phyloP scores from a whole-genome alignment of 805 yeast species.

The Candida golubevii region DNA sequence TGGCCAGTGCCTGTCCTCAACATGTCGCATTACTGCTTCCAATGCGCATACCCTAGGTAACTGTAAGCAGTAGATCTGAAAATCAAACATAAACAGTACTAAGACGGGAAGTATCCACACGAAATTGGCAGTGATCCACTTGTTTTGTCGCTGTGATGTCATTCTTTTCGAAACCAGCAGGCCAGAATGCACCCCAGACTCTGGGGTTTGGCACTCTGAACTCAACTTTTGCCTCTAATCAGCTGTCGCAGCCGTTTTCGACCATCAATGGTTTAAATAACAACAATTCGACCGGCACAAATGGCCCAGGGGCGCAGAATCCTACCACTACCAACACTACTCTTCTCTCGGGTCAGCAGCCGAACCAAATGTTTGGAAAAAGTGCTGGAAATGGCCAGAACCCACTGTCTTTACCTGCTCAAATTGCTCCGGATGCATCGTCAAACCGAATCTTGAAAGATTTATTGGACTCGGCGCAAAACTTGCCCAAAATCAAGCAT shows the following conservation, averaged over 20 bases:
- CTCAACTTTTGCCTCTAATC: conserved; percentile 5
- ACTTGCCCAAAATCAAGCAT: conserved; percentile 56
- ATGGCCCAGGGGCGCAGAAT: not conserved
- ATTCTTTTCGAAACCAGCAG: conserved; percentile 1
- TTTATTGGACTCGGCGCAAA: conserved; percentile 69
- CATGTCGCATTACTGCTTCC: no score
- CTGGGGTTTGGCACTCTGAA: conserved; percentile 13
- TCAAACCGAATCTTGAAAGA: conserved; percentile 48
- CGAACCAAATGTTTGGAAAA: not conserved
- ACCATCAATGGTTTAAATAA: conserved; percentile 1
- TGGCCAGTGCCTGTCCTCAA: not conserved
- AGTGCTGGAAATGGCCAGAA: not conserved
- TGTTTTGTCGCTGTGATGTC: not conserved
- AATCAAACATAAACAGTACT: no score
- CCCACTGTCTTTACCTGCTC: conserved; percentile 9
- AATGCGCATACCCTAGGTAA: no score
- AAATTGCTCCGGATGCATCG: conserved; percentile 12
- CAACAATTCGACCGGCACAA: not conserved
- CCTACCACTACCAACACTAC: not conserved
- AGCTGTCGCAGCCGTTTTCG: conserved; percentile 9
- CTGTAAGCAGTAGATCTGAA: no score
- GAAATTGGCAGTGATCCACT: no score
- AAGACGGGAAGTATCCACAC: no score
- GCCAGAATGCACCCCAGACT: not conserved
- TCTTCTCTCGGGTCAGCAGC: not conserved